Conservation (phyloP, 1,284 basidiomycete genomes). For the Marasmius tenuissimus region DNA sequence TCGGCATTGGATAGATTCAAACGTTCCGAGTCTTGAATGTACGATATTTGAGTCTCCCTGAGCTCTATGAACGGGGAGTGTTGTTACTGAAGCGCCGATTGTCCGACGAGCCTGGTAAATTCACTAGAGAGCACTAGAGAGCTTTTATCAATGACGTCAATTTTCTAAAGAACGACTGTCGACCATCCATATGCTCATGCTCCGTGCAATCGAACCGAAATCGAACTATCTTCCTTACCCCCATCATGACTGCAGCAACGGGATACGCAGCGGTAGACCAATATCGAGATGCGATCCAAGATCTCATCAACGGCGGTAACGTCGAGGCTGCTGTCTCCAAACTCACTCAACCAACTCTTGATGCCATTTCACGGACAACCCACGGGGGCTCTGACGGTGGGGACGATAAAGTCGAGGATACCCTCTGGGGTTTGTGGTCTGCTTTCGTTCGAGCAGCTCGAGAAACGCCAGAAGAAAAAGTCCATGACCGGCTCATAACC, state of each 20-base stretch:
- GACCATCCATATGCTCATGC: too few relatives aligned
- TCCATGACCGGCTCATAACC: conserved; percentile 8
- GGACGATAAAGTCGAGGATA: background rate
- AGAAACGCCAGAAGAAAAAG: background rate
- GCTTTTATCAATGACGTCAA: too few relatives aligned
- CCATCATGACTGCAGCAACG: background rate
- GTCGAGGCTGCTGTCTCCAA: background rate
- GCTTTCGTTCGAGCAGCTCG: background rate
- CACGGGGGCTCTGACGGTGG: background rate
- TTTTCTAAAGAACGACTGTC: too few relatives aligned
- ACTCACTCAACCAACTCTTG: background rate
- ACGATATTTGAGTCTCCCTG: background rate
- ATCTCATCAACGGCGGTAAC: background rate
- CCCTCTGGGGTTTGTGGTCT: background rate
- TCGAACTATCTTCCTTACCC: background rate
- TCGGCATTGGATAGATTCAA: conserved; percentile 73
- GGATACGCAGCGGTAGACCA: background rate
- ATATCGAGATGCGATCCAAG: background rate
- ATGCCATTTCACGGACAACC: background rate
- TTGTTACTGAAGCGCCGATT: background rate
- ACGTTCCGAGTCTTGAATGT: conserved; percentile 10
- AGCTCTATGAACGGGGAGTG: background rate
- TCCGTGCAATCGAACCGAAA: background rate
- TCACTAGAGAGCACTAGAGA: too few relatives aligned
- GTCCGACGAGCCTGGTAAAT: too few relatives aligned